Evolutionary conservation across 306 rosid species (phyloP).

Genomic region (Cucumis hystrix): DNA sequence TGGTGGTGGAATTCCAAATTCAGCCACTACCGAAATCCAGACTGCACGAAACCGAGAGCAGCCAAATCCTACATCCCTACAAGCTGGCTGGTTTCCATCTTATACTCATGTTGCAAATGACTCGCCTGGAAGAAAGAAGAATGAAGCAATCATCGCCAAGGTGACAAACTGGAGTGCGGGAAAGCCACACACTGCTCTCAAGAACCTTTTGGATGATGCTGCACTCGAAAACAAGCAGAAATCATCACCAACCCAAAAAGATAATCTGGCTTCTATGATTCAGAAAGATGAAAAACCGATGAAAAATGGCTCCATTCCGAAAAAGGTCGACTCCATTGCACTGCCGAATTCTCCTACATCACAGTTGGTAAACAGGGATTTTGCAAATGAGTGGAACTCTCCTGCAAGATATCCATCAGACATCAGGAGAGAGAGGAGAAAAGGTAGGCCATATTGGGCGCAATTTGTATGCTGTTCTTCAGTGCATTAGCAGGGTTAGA

Average conservation of each 20-base stretch:
- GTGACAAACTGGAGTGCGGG: constrained; percentile 70
- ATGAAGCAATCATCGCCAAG: constrained; percentile 71
- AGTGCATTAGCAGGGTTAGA: constrained; percentile 24
- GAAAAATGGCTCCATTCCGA: constrained; percentile 17
- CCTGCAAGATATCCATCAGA: constrained; percentile 69
- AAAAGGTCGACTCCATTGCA: constrained; percentile 39
- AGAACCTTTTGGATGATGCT: constrained; percentile 76
- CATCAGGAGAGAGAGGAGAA: constrained; percentile 59
- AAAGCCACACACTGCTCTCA: constrained; percentile 68
- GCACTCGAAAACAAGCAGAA: constrained; percentile 35
- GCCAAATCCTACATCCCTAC: constrained; percentile 19
- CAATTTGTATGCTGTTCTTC: constrained; percentile 78
- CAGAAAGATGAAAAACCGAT: constrained; percentile 20
- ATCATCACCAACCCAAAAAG: constrained; percentile 27
- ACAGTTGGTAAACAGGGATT: constrained; percentile 17
- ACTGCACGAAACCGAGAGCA: constrained; percentile 20
- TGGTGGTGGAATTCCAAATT: constrained; percentile 17
- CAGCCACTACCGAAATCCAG: constrained; percentile 22
- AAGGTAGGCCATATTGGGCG: constrained; percentile 66
- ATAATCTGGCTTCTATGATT: constrained; percentile 14
- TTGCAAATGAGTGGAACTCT: constrained; percentile 70
- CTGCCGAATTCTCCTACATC: constrained; percentile 28
- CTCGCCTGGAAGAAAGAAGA: constrained; percentile 57
- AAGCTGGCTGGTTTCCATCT: constrained; percentile 81
- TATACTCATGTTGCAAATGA: constrained; percentile 41